A percentile compares a stretch with the other conserved stretches of the same genome.
Evolutionary conservation across 139 green algal species (phyloP).

Genomic region (Picochlorum sp.): DNA sequence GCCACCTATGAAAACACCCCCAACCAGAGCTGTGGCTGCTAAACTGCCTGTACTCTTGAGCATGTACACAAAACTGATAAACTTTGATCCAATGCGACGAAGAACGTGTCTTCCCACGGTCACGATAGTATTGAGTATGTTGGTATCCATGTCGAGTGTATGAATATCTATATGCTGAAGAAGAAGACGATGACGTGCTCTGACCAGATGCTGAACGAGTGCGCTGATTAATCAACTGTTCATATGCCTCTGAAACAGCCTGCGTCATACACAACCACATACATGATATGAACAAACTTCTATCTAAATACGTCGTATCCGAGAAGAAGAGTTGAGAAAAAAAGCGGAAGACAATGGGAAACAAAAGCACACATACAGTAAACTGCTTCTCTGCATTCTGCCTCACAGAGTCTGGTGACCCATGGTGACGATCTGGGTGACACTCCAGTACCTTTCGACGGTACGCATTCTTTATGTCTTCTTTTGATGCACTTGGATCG

Average conservation of each 20-base stretch:
- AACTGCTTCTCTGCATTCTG: constrained; percentile 12
- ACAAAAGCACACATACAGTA: not conserved
- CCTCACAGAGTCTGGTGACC: constrained; percentile 7
- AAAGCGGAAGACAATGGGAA: too few species aligned
- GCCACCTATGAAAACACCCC: constrained; percentile 9
- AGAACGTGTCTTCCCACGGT: not conserved
- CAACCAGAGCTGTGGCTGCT: not conserved
- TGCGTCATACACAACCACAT: too few species aligned
- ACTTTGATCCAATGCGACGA: not conserved
- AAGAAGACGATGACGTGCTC: not conserved
- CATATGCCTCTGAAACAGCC: constrained; percentile 8
- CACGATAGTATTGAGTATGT: not conserved
- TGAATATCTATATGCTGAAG: not conserved
- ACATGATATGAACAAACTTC: too few species aligned
- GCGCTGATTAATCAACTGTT: constrained; percentile 11
- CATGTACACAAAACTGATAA: not conserved
- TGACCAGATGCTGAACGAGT: not conserved
- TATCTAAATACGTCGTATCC: too few species aligned
- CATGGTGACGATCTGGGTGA: constrained; percentile 45
- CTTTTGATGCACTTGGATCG: constrained; percentile 12
- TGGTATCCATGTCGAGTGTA: constrained; percentile 1
- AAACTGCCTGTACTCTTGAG: constrained; percentile 3
- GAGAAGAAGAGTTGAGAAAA: too few species aligned
- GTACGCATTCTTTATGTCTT: constrained; percentile 51
- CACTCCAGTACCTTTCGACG: constrained; percentile 30